Conservation (phyloP, 2,329 filamentous ascomycete species). For the Chrysosphaeria jannelii region DNA sequence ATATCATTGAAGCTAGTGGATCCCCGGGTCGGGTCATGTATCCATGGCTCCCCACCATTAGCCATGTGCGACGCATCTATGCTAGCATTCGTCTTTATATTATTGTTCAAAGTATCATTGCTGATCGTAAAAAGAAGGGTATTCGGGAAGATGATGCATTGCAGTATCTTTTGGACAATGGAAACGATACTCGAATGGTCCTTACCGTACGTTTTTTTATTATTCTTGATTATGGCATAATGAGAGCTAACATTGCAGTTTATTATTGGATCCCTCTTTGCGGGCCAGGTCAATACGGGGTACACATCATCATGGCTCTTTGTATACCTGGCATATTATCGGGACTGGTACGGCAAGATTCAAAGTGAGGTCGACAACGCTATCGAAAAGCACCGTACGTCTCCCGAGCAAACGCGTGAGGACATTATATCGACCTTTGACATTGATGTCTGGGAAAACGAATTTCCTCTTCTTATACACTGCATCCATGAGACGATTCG, state of each 20-base stretch:
- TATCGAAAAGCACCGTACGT: constrained; percentile 12
- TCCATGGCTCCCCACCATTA: constrained; percentile 17
- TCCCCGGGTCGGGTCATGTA: constrained; percentile 18
- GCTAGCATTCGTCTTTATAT: constrained; percentile 17
- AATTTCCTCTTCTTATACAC: constrained; percentile 20
- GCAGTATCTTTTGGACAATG: constrained; percentile 21
- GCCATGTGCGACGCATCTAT: constrained; percentile 13
- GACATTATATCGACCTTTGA: constrained; percentile 14
- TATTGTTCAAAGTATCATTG: constrained; percentile 16
- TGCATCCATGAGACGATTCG: constrained; percentile 23
- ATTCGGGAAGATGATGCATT: constrained; percentile 17
- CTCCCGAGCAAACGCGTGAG: constrained; percentile 7
- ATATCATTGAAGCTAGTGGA: constrained; percentile 14
- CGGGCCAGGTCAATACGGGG: constrained; percentile 24
- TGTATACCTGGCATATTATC: constrained; percentile 15
- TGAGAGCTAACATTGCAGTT: constrained; percentile 10
- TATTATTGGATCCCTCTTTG: constrained; percentile 21
- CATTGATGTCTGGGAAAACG: constrained; percentile 21
- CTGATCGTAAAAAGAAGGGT: constrained; percentile 13
- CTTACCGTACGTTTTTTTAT: constrained; percentile 9
- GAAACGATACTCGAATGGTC: constrained; percentile 13
- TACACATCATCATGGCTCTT: constrained; percentile 23
- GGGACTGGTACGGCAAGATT: constrained; percentile 14
- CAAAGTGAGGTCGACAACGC: constrained; percentile 16
- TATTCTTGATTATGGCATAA: not conserved